phyloP scores from a whole-genome alignment of 2,329 filamentous ascomycete species.

The Falciphora oryzae region DNA sequence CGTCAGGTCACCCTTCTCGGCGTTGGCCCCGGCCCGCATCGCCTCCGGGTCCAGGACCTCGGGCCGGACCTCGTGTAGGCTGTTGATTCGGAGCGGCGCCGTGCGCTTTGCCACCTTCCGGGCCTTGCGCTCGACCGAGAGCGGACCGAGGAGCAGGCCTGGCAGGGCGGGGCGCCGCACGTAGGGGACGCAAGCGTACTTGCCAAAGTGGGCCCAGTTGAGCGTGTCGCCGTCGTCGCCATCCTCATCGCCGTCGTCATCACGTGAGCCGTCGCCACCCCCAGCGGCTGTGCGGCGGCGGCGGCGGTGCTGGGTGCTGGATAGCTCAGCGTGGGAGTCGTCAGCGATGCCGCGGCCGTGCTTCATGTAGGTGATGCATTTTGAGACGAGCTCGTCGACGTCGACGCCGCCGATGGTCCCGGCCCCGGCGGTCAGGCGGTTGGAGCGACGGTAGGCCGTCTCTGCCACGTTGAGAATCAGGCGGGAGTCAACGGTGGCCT shows the following conservation, averaged over 20 bases:
- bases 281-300: constrained; percentile 27
- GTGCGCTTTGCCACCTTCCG: constrained; percentile 66
- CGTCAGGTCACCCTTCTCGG: constrained; percentile 75
- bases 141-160: constrained; percentile 79
- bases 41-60: constrained; percentile 72
- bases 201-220: constrained; percentile 82
- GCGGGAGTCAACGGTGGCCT: constrained; percentile 87
- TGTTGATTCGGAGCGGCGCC: constrained; percentile 63
- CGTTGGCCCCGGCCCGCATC: constrained; percentile 42
- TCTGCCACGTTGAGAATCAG: constrained; percentile 77
- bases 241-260: constrained; percentile 59
- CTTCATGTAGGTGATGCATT: constrained; percentile 84
- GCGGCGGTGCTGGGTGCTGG: constrained; percentile 41
- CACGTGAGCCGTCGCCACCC: constrained; percentile 33
- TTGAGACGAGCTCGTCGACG: constrained; percentile 85
- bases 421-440: constrained; percentile 70
- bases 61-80: constrained; percentile 65
- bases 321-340: constrained; percentile 44
- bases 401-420: constrained; percentile 72
- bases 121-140: constrained; percentile 81
- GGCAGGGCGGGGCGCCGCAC: constrained; percentile 70
- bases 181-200: constrained; percentile 66
- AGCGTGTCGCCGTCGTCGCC: constrained; percentile 69
- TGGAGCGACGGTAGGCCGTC: constrained; percentile 70
- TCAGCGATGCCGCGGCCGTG: constrained; percentile 52